These are phyloP conservation scores for Xylaria intraflava DNA, from an alignment of 495 filamentous ascomycete species.

Conservation along the genomic window DNA sequence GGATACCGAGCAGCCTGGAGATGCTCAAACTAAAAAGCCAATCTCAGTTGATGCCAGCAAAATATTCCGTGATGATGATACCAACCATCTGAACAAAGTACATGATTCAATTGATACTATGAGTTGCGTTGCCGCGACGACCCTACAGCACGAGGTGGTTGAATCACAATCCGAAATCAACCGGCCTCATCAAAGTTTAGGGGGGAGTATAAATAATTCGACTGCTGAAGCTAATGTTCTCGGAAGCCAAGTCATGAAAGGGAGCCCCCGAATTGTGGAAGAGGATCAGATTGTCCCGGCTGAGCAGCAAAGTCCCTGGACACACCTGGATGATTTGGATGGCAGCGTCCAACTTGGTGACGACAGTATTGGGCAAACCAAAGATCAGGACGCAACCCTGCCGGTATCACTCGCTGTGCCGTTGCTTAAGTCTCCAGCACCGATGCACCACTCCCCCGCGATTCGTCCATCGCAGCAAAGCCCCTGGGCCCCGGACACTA, in stretches of 20 bases:
- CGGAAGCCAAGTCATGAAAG: background rate
- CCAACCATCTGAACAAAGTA: background rate
- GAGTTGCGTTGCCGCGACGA: background rate
- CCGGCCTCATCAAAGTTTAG: background rate
- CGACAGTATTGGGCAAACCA: background rate
- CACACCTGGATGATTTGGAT: background rate
- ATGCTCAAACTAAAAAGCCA: background rate
- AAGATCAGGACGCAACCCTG: background rate
- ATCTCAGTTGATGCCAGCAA: background rate
- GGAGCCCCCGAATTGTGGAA: background rate
- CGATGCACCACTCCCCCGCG: background rate
- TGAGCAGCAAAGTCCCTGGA: conserved; percentile 3
- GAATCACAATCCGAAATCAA: background rate
- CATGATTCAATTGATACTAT: background rate
- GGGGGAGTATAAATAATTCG: background rate
- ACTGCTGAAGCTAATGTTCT: background rate
- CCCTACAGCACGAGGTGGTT: background rate
- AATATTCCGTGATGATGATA: background rate
- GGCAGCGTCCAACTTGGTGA: background rate
- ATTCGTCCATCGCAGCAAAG: conserved; percentile 23
- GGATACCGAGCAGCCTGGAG: conserved; percentile 2
- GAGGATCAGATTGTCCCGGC: background rate
- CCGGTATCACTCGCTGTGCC: background rate
- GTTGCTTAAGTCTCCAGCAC: background rate
- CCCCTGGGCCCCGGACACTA: conserved; percentile 15